Conservation (phyloP, 169 alveolate genomes). For the Cystoisospora suis region DNA sequence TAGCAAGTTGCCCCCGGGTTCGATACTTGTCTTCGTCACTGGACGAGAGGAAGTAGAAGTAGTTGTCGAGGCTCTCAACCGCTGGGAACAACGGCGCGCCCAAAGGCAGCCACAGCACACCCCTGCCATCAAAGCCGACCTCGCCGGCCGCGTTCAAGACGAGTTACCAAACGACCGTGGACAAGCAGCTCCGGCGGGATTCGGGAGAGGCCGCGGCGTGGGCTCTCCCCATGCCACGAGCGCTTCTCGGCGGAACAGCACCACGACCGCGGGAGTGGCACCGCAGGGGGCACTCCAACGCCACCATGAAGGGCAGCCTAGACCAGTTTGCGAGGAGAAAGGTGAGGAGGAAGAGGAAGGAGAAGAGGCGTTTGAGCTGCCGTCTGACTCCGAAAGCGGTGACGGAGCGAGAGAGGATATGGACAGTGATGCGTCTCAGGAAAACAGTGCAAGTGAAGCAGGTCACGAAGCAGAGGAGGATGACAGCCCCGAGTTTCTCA, state of each 20-base stretch:
- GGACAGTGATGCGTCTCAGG: slow-evolving; percentile 45
- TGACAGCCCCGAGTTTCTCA: not conserved
- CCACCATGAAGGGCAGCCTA: too few relatives aligned
- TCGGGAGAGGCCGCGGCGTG: too few relatives aligned
- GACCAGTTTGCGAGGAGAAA: slow-evolving; percentile 37
- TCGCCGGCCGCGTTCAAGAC: too few relatives aligned
- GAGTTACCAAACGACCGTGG: too few relatives aligned
- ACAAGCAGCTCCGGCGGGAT: too few relatives aligned
- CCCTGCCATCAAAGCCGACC: too few relatives aligned
- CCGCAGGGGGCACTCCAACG: too few relatives aligned
- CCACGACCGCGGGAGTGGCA: too few relatives aligned
- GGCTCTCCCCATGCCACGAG: too few relatives aligned
- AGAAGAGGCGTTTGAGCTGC: slow-evolving; percentile 26
- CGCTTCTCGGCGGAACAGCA: too few relatives aligned
- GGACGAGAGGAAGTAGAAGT: slow-evolving; percentile 94
- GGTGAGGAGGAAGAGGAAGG: slow-evolving; percentile 40
- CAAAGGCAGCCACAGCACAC: slow-evolving; percentile 43
- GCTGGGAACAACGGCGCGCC: slow-evolving; percentile 72
- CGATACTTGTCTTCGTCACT: slow-evolving; percentile 95
- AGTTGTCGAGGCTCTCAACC: slow-evolving; percentile 81
- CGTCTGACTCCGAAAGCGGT: slow-evolving; percentile 11
- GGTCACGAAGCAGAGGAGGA: slow-evolving; percentile 17
- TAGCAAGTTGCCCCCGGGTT: slow-evolving; percentile 96
- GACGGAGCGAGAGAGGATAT: slow-evolving; percentile 47
- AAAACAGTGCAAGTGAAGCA: not conserved